Base-by-base conservation (phyloP, 1,284 basidiomycete genomes). In the Apiotrichum veenhuisii region DNA sequence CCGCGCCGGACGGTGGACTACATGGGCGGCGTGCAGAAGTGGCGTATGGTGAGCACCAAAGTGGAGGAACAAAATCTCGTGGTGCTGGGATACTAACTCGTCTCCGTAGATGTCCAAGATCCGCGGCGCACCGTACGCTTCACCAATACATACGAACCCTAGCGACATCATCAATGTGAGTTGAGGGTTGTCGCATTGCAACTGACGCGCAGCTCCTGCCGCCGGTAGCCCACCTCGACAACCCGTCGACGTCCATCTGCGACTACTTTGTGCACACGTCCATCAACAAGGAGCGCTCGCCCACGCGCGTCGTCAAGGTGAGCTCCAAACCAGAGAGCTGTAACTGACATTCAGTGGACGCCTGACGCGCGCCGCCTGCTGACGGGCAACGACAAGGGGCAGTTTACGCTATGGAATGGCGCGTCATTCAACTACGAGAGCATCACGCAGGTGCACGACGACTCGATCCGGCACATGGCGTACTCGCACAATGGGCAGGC, bases 371-470 rank as follows among this genome's bases (percentile, higher is more conserved):
- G 95, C 25, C 85, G 95, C 7, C 82, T 98, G 27, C 79, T 98
- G 44, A 98, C 96, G 0, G 95, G 95, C 25, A 94, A 93, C 18
- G 93, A 93, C 27, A 92, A 89, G 64, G 96, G 96, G 54, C 95
- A 98, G 77, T 98, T 98, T 77, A 98, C 95, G 0, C 83, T 98
- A 7, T 98, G 96, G 95, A 98, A 98, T 70, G 95, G 94, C 20
- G 82, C 96, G 33, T 98, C 95, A 0, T 98, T 98, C 85, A 98
- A 98, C 80, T 98, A 98, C 74, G 95, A 98, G 76, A 97, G 95
- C 0, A 98, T 98, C 68, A 84, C 98, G 42, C 94, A 97, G 78
- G 95, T 94, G 0, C 96, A 98, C 78, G 95, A 98, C 73, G 87
- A 87, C 11, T 89, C 92, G 22, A 91, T 98, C 58, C 89, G 94